Conservation (phyloP, 2,329 filamentous ascomycete species). For the Neonectria magnoliae region DNA sequence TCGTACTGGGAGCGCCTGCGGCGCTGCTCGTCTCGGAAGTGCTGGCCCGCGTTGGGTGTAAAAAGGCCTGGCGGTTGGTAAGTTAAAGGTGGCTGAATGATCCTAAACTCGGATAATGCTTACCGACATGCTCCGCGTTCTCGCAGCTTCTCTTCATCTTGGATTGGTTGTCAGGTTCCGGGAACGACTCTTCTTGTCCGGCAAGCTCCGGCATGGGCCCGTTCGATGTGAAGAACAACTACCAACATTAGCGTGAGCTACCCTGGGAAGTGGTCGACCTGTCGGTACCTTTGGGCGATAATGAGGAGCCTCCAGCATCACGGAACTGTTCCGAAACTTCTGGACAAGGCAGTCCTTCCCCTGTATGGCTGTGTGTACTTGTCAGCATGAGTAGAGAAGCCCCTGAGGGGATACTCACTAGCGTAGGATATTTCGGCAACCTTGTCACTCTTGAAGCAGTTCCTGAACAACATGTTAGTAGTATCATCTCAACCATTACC, state of each 20-base stretch:
- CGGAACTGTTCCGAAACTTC: conserved; percentile 96
- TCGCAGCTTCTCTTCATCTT: conserved; percentile 90
- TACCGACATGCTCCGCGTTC: conserved; percentile 85
- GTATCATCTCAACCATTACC: not conserved
- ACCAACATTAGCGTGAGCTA: conserved; percentile 1
- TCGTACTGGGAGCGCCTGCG: conserved; percentile 82
- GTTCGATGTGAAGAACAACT: conserved; percentile 65
- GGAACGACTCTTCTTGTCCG: conserved; percentile 80
- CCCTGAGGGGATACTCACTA: conserved; percentile 65
- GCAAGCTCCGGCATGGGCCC: conserved; percentile 61
- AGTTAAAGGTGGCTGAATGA: conserved; percentile 8
- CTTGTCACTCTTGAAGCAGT: conserved; percentile 85
- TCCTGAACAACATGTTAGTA: conserved; percentile 59
- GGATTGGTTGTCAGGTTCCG: conserved; percentile 81
- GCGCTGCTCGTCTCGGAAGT: conserved; percentile 79
- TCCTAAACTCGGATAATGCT: conserved; percentile 46
- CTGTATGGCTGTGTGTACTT: conserved; percentile 75
- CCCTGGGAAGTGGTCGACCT: not conserved
- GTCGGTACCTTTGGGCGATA: conserved; percentile 81
- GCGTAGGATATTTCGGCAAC: conserved; percentile 93
- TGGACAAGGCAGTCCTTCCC: conserved; percentile 90
- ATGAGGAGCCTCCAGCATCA: conserved; percentile 86
- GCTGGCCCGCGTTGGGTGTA: conserved; percentile 79
- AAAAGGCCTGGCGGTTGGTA: conserved; percentile 71
- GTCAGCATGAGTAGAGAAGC: conserved; percentile 28